A percentile compares a stretch with the other conserved stretches of the same genome.
Conservation (phyloP, 352 stramenopile species). For the Phytophthora syringae region DNA sequence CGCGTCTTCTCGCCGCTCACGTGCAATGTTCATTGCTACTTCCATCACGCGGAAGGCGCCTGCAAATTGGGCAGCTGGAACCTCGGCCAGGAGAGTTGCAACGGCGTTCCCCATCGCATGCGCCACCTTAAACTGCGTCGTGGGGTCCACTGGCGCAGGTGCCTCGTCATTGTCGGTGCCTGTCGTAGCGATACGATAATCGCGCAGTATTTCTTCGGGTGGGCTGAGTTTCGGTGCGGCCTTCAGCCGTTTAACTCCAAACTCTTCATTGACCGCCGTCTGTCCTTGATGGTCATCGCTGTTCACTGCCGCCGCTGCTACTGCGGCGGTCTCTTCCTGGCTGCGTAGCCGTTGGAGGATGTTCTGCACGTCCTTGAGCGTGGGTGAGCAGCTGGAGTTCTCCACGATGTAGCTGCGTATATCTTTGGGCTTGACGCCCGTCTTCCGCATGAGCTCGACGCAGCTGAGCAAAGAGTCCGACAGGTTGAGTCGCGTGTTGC, state of each 20-base stretch:
- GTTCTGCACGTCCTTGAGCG: constrained; percentile 48
- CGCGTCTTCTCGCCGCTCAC: constrained; percentile 18
- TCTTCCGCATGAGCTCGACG: constrained; percentile 46
- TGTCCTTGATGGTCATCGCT: constrained; percentile 5
- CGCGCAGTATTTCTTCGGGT: constrained; percentile 21
- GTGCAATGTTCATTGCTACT: constrained; percentile 33
- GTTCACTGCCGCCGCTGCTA: not conserved
- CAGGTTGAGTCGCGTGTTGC: constrained; percentile 39
- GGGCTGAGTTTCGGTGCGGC: not conserved
- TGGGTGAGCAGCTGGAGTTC: constrained; percentile 39
- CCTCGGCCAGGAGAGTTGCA: constrained; percentile 29
- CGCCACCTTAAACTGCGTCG: constrained; percentile 38
- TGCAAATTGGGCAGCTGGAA: constrained; percentile 29
- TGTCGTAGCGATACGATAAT: constrained; percentile 17
- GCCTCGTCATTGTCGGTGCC: not conserved
- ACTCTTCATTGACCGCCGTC: not conserved
- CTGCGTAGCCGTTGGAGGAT: constrained; percentile 32
- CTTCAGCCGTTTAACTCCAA: not conserved
- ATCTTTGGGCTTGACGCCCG: constrained; percentile 40
- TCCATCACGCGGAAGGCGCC: constrained; percentile 41
- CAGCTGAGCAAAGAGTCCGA: constrained; percentile 34
- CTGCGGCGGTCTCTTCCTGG: constrained; percentile 18
- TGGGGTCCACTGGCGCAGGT: constrained; percentile 17
- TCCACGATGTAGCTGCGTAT: constrained; percentile 40
- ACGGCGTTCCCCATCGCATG: constrained; percentile 33